These are phyloP conservation scores for Ogataea methanolica DNA, from an alignment of 805 yeast genomes.

Conservation along the genomic window DNA sequence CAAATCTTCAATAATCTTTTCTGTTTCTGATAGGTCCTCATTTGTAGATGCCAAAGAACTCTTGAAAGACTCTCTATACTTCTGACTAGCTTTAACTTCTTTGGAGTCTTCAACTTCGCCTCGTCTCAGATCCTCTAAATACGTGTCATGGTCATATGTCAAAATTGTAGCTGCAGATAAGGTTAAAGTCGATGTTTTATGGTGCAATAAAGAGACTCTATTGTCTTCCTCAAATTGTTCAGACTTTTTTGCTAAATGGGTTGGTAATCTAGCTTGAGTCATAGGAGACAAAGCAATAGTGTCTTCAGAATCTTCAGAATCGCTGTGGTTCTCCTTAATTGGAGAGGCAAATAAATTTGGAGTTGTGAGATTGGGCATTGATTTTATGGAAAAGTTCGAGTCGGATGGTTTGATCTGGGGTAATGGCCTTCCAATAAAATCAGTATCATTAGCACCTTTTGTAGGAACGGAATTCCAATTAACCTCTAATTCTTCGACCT, in stretches of 20 bases:
- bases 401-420: constrained; percentile 34
- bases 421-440: constrained; percentile 27
- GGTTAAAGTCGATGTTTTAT: constrained; percentile 41
- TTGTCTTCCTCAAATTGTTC: constrained; percentile 23
- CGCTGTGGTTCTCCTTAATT: constrained; percentile 10
- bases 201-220: constrained; percentile 32
- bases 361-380: constrained; percentile 30
- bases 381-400: constrained; percentile 27
- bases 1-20: constrained; percentile 25
- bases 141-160: constrained; percentile 26
- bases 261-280: constrained; percentile 8
- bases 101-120: constrained; percentile 16
- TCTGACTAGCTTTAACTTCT: constrained; percentile 12
- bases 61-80: constrained; percentile 12
- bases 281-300: constrained; percentile 24
- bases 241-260: constrained; percentile 13
- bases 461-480: constrained; percentile 26
- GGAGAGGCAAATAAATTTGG: constrained; percentile 15
- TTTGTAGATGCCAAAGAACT: constrained; percentile 5
- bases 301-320: constrained; percentile 28
- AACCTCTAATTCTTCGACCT: constrained; percentile 15
- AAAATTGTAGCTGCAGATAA: constrained; percentile 14
- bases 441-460: constrained; percentile 3
- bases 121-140: constrained; percentile 22
- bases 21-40: constrained; percentile 18